phyloP scores from a whole-genome alignment of 306 rosid species.

The Vicia faba region DNA sequence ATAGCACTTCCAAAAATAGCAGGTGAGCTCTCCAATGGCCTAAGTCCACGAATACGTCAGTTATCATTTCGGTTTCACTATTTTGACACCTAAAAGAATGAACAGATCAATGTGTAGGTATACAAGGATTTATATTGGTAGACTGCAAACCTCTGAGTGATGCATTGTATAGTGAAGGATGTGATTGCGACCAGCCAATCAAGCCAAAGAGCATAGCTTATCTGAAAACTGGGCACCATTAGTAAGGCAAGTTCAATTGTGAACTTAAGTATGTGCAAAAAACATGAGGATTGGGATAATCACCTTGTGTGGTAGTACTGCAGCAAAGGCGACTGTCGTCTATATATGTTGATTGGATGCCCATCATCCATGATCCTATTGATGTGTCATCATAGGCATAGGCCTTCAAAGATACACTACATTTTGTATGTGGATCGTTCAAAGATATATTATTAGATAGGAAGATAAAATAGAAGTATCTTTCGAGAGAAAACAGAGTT shows the following conservation, averaged over 20 bases:
- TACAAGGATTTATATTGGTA: slow-evolving; percentile 25
- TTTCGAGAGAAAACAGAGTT: slow-evolving; percentile 9
- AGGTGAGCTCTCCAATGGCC: slow-evolving; percentile 31
- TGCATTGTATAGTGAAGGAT: slow-evolving; percentile 13
- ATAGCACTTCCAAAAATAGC: slow-evolving; percentile 19
- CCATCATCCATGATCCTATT: slow-evolving; percentile 99
- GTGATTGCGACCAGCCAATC: slow-evolving; percentile 31
- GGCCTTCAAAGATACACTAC: slow-evolving; percentile 87
- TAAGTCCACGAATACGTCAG: slow-evolving; percentile 14
- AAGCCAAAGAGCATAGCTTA: slow-evolving; percentile 85
- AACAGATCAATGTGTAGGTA: slow-evolving; percentile 25
- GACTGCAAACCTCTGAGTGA: slow-evolving; percentile 13
- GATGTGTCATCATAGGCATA: slow-evolving; percentile 90
- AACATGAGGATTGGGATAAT: slow-evolving; percentile 32
- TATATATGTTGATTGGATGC: slow-evolving; percentile 80
- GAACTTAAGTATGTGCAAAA: slow-evolving; percentile 14
- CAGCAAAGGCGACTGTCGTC: slow-evolving; percentile 96
- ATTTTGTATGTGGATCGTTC: slow-evolving; percentile 7
- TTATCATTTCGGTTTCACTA: slow-evolving; percentile 18
- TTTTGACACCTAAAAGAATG: slow-evolving; percentile 40
- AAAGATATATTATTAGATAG: slow-evolving; percentile 13
- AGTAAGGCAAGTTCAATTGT: slow-evolving; percentile 32
- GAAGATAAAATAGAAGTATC: slow-evolving; percentile 12
- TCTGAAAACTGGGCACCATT: slow-evolving; percentile 54
- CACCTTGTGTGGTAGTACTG: slow-evolving; percentile 84